Evolutionary conservation across 2,329 filamentous ascomycete species (phyloP).

Genomic region (Pestalotiopsis sp.): DNA sequence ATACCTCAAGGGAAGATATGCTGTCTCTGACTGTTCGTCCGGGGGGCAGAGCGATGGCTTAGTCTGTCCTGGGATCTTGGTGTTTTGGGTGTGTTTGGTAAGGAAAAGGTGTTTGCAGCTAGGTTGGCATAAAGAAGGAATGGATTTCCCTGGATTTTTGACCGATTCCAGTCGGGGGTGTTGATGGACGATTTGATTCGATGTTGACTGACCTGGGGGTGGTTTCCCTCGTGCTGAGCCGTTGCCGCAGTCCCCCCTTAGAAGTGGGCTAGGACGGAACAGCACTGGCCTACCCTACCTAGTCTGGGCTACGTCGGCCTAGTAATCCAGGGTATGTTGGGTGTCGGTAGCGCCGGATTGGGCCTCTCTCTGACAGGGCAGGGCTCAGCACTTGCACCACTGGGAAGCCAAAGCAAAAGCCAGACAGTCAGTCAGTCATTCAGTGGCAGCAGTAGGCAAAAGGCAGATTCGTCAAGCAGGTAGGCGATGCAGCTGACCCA

Average conservation of each 20-base stretch:
- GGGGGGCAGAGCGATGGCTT: not conserved
- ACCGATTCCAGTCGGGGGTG: not conserved
- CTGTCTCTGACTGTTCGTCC: not conserved
- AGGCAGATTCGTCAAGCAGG: not conserved
- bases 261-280: constrained; percentile 1
- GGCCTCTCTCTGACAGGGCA: not conserved
- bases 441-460: not conserved
- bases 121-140: constrained; percentile 1
- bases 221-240: constrained; percentile 8
- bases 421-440: not conserved
- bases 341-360: constrained; percentile 1
- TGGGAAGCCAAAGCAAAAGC: not conserved
- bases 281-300: constrained; percentile 2
- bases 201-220: not conserved
- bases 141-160: not conserved
- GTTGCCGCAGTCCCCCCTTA: constrained; percentile 6
- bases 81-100: not conserved
- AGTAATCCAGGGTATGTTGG: not conserved
- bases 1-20: not conserved
- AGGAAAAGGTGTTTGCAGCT: not conserved
- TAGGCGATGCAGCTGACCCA: not conserved
- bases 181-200: not conserved
- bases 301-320: not conserved
- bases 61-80: not conserved
- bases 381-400: not conserved